Percentiles rank a stretch among this genome's conserved stretches.
phyloP scores from a whole-genome alignment of 371 early-diverging fungal species.

The Mortierella sp. region DNA sequence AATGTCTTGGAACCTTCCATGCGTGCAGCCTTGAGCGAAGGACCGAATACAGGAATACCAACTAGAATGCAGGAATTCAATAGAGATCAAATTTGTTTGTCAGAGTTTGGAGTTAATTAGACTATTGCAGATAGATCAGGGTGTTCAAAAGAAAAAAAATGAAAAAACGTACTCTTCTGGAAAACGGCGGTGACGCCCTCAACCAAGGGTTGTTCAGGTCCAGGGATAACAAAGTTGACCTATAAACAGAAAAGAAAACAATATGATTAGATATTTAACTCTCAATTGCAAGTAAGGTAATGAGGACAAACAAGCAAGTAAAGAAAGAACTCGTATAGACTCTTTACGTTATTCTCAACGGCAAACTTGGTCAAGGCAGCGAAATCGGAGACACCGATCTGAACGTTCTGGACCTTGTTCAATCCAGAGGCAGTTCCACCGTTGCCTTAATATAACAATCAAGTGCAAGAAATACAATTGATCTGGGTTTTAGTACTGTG shows the following conservation, averaged over 20 bases:
- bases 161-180: slow-evolving; percentile 73
- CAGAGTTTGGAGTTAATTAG: background rate
- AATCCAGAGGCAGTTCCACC: slow-evolving; percentile 87
- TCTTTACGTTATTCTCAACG: slow-evolving; percentile 76
- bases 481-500: background rate
- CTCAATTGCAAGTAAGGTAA: slow-evolving; percentile 3
- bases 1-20: slow-evolving; percentile 98
- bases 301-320: background rate
- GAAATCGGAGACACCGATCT: slow-evolving; percentile 81
- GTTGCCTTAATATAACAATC: slow-evolving; percentile 75
- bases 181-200: slow-evolving; percentile 90
- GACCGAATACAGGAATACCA: slow-evolving; percentile 96
- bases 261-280: background rate
- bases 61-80: slow-evolving; percentile 62
- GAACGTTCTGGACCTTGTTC: slow-evolving; percentile 84
- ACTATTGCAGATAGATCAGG: slow-evolving; percentile 2
- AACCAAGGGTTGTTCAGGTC: slow-evolving; percentile 98
- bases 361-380: slow-evolving; percentile 85
- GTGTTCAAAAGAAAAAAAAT: background rate
- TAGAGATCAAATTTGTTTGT: background rate
- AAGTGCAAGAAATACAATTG: slow-evolving; percentile 5
- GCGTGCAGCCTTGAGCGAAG: slow-evolving; percentile 88
- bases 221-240: slow-evolving; percentile 89
- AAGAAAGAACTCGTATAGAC: background rate
- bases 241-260: slow-evolving; percentile 18